A percentile compares a stretch with the other conserved stretches of the same genome.
phyloP scores from a whole-genome alignment of 1,284 basidiomycete genomes.

The Malassezia globosa region DNA sequence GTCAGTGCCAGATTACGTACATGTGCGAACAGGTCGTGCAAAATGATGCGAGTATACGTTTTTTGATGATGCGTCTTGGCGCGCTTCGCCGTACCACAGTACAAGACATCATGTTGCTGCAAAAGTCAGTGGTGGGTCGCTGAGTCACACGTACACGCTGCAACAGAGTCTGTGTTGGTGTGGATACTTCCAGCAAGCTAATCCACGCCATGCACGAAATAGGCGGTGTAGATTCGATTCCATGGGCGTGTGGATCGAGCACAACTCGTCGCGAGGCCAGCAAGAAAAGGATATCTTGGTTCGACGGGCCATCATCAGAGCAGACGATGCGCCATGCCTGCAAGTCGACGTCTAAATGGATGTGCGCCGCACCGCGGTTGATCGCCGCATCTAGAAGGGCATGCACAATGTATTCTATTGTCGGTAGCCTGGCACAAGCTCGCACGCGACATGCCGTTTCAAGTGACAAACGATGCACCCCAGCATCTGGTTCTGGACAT shows the following conservation, averaged over 20 bases:
- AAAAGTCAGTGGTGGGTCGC: too few relatives aligned
- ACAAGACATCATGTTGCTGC: not conserved
- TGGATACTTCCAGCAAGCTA: not conserved
- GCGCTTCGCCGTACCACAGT: not conserved
- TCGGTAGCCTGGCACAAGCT: not conserved
- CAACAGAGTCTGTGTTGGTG: not conserved
- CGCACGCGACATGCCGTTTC: conserved; percentile 1
- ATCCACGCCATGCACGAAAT: not conserved
- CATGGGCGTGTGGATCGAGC: not conserved
- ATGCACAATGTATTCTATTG: not conserved
- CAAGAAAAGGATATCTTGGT: not conserved
- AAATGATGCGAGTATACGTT: not conserved
- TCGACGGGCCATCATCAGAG: not conserved
- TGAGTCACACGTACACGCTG: too few relatives aligned
- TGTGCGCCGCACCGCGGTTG: not conserved
- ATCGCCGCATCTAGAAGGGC: not conserved
- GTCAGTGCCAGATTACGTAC: not conserved
- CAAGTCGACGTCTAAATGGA: conserved; percentile 4
- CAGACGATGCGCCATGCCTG: not conserved
- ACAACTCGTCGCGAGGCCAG: not conserved
- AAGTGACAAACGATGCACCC: not conserved
- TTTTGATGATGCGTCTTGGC: too few relatives aligned
- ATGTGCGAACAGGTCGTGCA: not conserved
- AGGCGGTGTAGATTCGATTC: not conserved
- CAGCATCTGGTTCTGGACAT: too few relatives aligned